Percentiles rank a stretch among this genome's conserved stretches.
These are phyloP conservation scores for Leccinum subtestaceum DNA, from an alignment of 768 basidiomycete genomes.

Conservation along the genomic window DNA sequence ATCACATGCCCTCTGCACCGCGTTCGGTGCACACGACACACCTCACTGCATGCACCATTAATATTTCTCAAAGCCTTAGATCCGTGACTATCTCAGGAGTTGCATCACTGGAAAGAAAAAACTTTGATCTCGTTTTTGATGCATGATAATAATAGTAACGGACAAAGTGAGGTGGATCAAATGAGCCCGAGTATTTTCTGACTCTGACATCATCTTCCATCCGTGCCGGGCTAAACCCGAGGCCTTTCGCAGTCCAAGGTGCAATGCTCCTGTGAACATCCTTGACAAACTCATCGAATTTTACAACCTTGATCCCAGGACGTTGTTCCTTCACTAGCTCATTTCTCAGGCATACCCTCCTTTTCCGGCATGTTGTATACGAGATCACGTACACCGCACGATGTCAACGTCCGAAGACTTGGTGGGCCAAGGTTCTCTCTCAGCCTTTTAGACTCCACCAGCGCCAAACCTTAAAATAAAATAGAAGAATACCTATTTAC, in stretches of 20 bases:
- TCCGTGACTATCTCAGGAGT: constrained; percentile 2
- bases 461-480: constrained; percentile 9
- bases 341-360: constrained; percentile 27
- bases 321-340: not conserved
- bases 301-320: constrained; percentile 12
- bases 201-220: constrained; percentile 20
- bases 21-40: constrained; percentile 2
- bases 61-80: constrained; percentile 2
- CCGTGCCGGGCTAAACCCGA: constrained; percentile 18
- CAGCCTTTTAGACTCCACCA: constrained; percentile 26
- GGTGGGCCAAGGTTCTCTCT: constrained; percentile 13
- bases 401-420: constrained; percentile 9
- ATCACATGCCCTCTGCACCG: constrained; percentile 24
- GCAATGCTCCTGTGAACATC: constrained; percentile 13
- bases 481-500: not conserved
- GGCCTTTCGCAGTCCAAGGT: constrained; percentile 20
- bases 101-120: constrained; percentile 13
- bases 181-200: constrained; percentile 13
- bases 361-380: constrained; percentile 15
- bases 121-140: not conserved
- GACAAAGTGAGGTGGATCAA: not conserved
- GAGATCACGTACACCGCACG: constrained; percentile 28
- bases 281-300: not conserved
- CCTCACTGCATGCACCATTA: constrained; percentile 1
- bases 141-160: not conserved